phyloP scores from a whole-genome alignment of 1,284 basidiomycete species.

The Ustilago trichophora region DNA sequence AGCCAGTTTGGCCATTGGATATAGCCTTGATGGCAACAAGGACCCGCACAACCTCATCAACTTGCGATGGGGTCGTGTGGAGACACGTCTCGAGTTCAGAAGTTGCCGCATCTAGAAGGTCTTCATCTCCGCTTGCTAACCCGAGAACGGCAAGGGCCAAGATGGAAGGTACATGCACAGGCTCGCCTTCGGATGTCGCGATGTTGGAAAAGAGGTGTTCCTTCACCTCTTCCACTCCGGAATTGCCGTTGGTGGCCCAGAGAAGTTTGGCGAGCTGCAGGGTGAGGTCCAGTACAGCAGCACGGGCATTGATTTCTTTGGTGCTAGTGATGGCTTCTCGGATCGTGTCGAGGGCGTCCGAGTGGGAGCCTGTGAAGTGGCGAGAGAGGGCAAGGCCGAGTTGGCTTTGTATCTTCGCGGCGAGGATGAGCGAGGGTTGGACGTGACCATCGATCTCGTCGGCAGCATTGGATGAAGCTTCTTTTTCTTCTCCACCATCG shows the following conservation, averaged over 20 bases:
- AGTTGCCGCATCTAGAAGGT: conserved; percentile 84
- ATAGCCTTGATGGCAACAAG: conserved; percentile 15
- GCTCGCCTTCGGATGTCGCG: background rate
- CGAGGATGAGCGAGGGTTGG: background rate
- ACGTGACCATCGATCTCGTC: no score
- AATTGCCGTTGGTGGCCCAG: background rate
- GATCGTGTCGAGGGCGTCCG: conserved; percentile 11
- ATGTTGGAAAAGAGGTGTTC: conserved; percentile 20
- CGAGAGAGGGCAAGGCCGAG: conserved; percentile 33
- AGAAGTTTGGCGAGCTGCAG: conserved; percentile 31
- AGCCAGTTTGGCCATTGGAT: background rate
- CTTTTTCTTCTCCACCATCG: conserved; percentile 67
- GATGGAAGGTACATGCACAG: conserved; percentile 76
- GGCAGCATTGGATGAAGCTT: no score
- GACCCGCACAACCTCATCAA: conserved; percentile 15
- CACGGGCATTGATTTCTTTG: no score
- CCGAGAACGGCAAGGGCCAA: conserved; percentile 86
- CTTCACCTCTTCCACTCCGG: conserved; percentile 19
- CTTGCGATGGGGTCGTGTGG: background rate
- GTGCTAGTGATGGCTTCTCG: conserved; percentile 7
- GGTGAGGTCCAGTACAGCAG: conserved; percentile 4
- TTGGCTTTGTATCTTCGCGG: conserved; percentile 13
- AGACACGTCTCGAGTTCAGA: conserved; percentile 73
- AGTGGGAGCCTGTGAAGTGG: conserved; percentile 13
- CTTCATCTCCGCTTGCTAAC: conserved; percentile 79